These are phyloP conservation scores for Ustilago crameri DNA, from an alignment of 1,284 basidiomycete genomes.

Conservation along the genomic window DNA sequence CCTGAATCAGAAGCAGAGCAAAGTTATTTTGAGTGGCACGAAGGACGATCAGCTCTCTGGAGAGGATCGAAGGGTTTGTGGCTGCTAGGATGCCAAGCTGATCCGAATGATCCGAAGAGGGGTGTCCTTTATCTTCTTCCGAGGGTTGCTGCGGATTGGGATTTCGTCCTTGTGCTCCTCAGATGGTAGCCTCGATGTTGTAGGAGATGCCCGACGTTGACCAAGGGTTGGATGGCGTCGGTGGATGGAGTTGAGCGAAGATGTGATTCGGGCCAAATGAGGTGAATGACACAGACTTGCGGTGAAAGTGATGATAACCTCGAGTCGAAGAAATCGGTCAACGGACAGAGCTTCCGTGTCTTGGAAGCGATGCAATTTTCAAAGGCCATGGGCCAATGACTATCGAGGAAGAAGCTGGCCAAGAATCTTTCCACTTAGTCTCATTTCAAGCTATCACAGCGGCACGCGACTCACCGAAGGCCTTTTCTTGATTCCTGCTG, in stretches of 20 bases:
- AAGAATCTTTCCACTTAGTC: constrained; percentile 3
- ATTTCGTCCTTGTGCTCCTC: no score
- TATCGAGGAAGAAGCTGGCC: background rate
- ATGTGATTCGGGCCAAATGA: background rate
- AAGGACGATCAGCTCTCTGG: background rate
- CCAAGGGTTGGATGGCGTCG: background rate
- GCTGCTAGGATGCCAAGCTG: background rate
- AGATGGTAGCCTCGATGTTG: background rate
- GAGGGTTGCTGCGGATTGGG: no score
- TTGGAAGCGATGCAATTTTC: constrained; percentile 7
- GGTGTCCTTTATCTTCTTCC: no score
- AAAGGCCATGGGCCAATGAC: constrained; percentile 5
- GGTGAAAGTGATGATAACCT: constrained; percentile 2
- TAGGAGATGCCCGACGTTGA: background rate
- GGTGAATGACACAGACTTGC: background rate
- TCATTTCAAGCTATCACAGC: background rate
- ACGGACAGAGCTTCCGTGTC: background rate
- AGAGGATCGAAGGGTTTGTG: background rate
- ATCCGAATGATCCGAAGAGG: no score
- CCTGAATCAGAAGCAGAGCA: background rate
- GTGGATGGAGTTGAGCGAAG: background rate
- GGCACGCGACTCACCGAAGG: background rate
- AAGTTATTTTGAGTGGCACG: background rate
- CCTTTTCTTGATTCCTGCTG: background rate
- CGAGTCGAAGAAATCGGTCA: constrained; percentile 20